phyloP scores from a whole-genome alignment of 2,329 filamentous ascomycete species.

The Mycosphaerelloides madeirae region DNA sequence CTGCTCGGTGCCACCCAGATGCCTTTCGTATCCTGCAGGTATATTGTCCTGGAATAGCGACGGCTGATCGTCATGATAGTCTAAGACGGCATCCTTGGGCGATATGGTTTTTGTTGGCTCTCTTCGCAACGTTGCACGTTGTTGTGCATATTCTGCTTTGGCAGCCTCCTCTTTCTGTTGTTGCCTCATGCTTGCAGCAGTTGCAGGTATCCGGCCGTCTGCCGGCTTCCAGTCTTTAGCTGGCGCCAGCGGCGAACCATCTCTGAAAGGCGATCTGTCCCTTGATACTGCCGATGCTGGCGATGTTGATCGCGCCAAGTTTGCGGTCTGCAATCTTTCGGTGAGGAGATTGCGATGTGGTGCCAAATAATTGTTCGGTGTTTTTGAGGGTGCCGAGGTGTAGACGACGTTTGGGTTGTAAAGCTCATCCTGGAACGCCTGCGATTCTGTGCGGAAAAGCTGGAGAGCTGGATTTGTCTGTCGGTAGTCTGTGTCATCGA shows the following conservation, averaged over 20 bases:
- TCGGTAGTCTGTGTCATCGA: slow-evolving; percentile 51
- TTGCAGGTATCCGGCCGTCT: slow-evolving; percentile 42
- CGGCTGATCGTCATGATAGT: slow-evolving; percentile 69
- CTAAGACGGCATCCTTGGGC: slow-evolving; percentile 83
- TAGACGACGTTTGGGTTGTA: slow-evolving; percentile 68
- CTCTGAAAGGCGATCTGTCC: slow-evolving; percentile 76
- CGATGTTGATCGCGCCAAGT: slow-evolving; percentile 60
- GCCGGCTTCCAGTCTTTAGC: slow-evolving; percentile 41
- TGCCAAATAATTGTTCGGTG: slow-evolving; percentile 56
- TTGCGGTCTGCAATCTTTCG: slow-evolving; percentile 73
- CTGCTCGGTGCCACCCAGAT: slow-evolving; percentile 31
- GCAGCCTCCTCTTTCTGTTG: slow-evolving; percentile 59
- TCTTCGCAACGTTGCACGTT: slow-evolving; percentile 28
- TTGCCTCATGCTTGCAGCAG: slow-evolving; percentile 57
- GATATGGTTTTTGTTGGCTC: slow-evolving; percentile 74
- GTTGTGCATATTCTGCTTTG: slow-evolving; percentile 36
- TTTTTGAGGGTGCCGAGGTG: slow-evolving; percentile 52
- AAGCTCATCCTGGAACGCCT: slow-evolving; percentile 77
- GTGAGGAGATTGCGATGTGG: slow-evolving; percentile 60
- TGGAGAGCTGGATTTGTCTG: slow-evolving; percentile 65
- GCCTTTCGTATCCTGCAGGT: slow-evolving; percentile 32
- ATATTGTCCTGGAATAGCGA: slow-evolving; percentile 64
- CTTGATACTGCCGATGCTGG: slow-evolving; percentile 51
- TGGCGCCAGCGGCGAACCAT: slow-evolving; percentile 52
- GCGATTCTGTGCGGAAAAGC: slow-evolving; percentile 68